Evolutionary conservation across 192 early-diverging fungal genomes (phyloP).

Genomic region (Podila horticola): DNA sequence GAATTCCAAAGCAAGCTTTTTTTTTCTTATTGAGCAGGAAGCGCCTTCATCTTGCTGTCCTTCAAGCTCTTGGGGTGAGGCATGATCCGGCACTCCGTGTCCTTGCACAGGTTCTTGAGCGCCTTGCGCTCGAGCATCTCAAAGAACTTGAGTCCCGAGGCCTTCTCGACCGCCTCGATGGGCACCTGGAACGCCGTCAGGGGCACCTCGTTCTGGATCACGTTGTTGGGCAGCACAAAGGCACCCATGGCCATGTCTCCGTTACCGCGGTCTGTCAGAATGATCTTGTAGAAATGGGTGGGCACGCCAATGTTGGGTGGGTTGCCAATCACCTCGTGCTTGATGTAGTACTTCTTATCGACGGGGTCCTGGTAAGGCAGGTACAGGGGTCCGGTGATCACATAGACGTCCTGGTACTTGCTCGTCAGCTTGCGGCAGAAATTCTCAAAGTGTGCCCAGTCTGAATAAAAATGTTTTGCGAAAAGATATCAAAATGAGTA

Average conservation of each 20-base stretch:
- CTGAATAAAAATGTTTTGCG: conserved; percentile 23
- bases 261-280: conserved; percentile 68
- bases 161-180: conserved; percentile 77
- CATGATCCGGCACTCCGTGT: conserved; percentile 56
- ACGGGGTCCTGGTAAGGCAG: conserved; percentile 74
- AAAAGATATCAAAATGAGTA: no score
- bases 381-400: conserved; percentile 89
- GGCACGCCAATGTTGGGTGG: conserved; percentile 91
- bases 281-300: conserved; percentile 94
- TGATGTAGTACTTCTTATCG: conserved; percentile 81
- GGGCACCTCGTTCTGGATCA: conserved; percentile 70
- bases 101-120: conserved; percentile 57
- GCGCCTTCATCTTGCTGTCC: conserved; percentile 24
- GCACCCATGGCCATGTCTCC: conserved; percentile 64
- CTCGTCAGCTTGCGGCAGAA: conserved; percentile 80
- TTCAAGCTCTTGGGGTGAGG: conserved; percentile 43
- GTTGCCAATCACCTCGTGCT: conserved; percentile 89
- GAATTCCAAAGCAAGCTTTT: no score
- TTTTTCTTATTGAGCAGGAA: conserved; percentile 25
- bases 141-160: conserved; percentile 77
- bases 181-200: conserved; percentile 77
- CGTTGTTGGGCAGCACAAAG: conserved; percentile 89
- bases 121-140: conserved; percentile 62
- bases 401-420: conserved; percentile 84
- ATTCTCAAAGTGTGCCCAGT: conserved; percentile 90